Base-by-base conservation (phyloP, 2,329 filamentous ascomycete genomes). In the Sporothrix curviconia region DNA sequence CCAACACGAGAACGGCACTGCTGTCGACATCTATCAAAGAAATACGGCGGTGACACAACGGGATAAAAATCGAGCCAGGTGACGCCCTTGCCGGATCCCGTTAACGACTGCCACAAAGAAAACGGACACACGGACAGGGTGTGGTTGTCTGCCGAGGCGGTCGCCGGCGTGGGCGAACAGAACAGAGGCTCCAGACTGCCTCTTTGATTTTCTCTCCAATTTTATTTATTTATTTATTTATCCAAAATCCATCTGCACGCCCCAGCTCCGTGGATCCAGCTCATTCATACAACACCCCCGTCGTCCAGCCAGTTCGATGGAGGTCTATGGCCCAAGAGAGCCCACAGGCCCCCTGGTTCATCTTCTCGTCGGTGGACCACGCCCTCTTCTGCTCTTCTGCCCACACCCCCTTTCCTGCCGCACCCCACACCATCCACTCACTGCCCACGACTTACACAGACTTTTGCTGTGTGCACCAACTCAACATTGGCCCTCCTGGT, bases 361-460 rank as follows among this genome's bases (percentile, higher is more conserved):
- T 34, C 34, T 50, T 28, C n/a, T 30, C 32, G 11, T 7, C 5
- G 24, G 51, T 55, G 50, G 56, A 46, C 56, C 53, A 11, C 42
- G 37, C 49, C 56, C 56, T 42, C 30, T 46, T 46, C 25, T 22
- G 39, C 34, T 25, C 15, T 15, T 28, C n/a, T 30, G n/a, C 17
- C 12, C 25, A 39, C 54, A 24, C 49, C 55, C 37, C 43, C 46
- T 12, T 42, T 42, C 52, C 42, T 28, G 14, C 19, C 40, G n/a
- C 25, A 36, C 34, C 22, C 37, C 43, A 54, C 56, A 50, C 28
- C 42, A 12, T 25, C 15, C 49, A 37, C 28, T 34, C 50, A 39
- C n/a, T 44, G n/a, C n/a, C n/a, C 44, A 36, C 36, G 42, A 58
- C 56, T 58, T 55, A 58, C 56, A 58, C 56, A 28, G 24, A 50